These are phyloP conservation scores for Psilocybe cubensis DNA, from an alignment of 768 basidiomycete genomes.

Conservation along the genomic window DNA sequence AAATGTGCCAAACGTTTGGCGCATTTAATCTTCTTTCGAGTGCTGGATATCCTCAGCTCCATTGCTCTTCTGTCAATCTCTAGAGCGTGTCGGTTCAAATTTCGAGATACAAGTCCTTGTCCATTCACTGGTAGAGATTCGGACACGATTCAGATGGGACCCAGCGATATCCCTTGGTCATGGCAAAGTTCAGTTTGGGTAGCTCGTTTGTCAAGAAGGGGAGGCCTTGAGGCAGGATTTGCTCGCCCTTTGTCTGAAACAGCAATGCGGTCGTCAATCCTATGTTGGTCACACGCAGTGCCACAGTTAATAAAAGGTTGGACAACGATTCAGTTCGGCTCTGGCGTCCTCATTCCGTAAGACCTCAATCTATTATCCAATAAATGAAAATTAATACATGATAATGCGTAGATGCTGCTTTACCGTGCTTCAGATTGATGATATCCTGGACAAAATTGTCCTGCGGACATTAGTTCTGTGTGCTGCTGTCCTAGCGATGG, in stretches of 20 bases:
- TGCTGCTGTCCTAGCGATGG: background rate
- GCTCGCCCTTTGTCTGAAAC: background rate
- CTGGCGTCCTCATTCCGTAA: background rate
- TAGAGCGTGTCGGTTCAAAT: background rate
- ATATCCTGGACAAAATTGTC: background rate
- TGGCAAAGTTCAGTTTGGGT: background rate
- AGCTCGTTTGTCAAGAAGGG: background rate
- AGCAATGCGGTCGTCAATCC: background rate
- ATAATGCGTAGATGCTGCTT: background rate
- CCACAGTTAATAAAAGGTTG: background rate
- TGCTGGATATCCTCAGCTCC: background rate
- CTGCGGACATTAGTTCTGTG: background rate
- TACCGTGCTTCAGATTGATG: background rate
- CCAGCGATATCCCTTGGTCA: background rate
- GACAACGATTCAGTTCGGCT: slow-evolving; percentile 3
- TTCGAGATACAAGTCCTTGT: background rate
- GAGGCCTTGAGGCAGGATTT: background rate
- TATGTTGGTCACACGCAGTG: background rate
- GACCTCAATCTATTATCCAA: background rate
- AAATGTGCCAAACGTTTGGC: background rate
- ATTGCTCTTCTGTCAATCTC: background rate
- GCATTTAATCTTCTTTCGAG: background rate
- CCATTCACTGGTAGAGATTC: background rate
- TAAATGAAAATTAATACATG: background rate
- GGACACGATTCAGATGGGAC: background rate